Evolutionary conservation across 495 filamentous ascomycete genomes (phyloP).

Genomic region (Podospora bellae-mahoneyi): DNA sequence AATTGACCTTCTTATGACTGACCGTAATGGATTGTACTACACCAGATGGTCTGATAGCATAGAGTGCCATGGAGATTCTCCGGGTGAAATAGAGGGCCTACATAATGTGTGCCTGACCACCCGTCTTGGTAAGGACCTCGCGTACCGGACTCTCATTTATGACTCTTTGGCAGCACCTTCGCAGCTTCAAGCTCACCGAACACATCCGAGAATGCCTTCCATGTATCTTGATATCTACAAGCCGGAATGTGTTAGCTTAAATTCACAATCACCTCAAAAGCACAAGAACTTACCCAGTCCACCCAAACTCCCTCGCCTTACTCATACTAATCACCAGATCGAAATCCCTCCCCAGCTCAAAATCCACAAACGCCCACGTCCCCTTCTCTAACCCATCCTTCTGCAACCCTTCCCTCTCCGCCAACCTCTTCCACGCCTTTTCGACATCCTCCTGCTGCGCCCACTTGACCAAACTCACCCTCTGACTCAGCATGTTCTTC

Average conservation of each 20-base stretch:
- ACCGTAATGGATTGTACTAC: too few species aligned
- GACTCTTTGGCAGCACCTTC: slow-evolving; percentile 31
- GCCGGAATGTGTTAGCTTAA: background rate
- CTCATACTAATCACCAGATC: slow-evolving; percentile 53
- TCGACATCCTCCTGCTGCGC: slow-evolving; percentile 49
- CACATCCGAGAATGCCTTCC: slow-evolving; percentile 47
- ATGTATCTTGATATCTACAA: slow-evolving; percentile 46
- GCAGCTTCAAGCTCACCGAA: slow-evolving; percentile 47
- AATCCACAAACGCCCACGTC: slow-evolving; percentile 54
- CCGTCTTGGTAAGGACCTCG: background rate
- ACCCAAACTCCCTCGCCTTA: slow-evolving; percentile 54
- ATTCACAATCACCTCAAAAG: background rate
- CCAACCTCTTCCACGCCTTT: slow-evolving; percentile 44
- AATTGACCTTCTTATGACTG: too few species aligned
- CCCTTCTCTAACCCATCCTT: slow-evolving; percentile 51
- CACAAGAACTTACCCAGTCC: slow-evolving; percentile 33
- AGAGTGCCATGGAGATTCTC: too few species aligned
- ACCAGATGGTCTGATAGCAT: too few species aligned
- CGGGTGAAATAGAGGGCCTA: too few species aligned
- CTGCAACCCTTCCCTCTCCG: slow-evolving; percentile 46
- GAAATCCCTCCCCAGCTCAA: slow-evolving; percentile 51
- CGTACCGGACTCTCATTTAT: background rate
- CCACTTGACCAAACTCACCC: slow-evolving; percentile 54
- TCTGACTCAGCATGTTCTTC: slow-evolving; percentile 38
- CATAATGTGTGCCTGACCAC: too few species aligned